phyloP scores from a whole-genome alignment of 345 rosid species.

The Gossypium rotundifolium region DNA sequence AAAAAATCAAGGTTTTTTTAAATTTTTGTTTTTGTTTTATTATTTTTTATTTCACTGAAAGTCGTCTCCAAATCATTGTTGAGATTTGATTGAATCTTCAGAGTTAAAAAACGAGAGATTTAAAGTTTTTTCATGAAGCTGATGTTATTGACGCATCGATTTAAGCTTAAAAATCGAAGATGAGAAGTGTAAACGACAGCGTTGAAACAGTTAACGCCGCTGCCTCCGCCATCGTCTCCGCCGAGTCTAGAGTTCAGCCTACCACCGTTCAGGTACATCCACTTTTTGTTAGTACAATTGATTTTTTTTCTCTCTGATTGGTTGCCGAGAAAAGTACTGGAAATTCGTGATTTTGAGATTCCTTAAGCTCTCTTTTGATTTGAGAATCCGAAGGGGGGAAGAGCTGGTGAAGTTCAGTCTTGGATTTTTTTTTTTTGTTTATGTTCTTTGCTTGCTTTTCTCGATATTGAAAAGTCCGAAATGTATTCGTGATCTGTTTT shows the following conservation, averaged over 20 bases:
- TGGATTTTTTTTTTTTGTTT: neutral
- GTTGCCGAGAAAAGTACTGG: conserved; percentile 5
- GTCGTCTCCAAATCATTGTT: neutral
- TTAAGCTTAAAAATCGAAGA: conserved; percentile 22
- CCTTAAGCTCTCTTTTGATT: neutral
- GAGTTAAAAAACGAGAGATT: conserved; percentile 13
- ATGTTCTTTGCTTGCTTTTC: neutral
- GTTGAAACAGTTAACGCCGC: conserved; percentile 90
- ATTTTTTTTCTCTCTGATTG: neutral
- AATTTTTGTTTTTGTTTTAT: neutral
- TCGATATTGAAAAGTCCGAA: neutral
- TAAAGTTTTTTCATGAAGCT: conserved; percentile 8
- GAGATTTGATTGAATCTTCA: neutral
- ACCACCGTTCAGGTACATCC: conserved; percentile 46
- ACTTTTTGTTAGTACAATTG: neutral
- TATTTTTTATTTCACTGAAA: neutral
- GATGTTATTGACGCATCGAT: conserved; percentile 21
- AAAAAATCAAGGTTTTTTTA: neutral
- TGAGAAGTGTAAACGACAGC: conserved; percentile 52
- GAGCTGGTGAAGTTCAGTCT: neutral
- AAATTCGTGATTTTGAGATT: neutral
- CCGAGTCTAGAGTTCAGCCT: conserved; percentile 83
- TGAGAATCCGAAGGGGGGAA: neutral
- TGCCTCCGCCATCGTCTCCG: conserved; percentile 83
- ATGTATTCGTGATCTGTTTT: neutral